Evolutionary conservation across 2,329 filamentous ascomycete species (phyloP).

Genomic region (Pseudocercospora eumusae): DNA sequence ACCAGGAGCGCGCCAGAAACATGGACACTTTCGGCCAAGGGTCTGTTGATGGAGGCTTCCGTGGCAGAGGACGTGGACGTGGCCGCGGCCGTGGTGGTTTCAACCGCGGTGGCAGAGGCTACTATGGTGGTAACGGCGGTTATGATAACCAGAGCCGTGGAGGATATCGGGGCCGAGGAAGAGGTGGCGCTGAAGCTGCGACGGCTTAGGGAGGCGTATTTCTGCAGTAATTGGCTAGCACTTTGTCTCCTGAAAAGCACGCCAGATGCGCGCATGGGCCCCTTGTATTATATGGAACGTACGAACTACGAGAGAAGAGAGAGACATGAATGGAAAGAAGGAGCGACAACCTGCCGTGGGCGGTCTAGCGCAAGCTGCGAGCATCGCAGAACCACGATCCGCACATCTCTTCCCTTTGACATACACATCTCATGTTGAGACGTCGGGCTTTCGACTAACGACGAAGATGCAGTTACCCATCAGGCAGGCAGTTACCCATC

Average conservation of each 20-base stretch:
- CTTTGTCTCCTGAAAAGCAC: constrained; percentile 1
- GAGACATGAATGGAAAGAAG: constrained; percentile 5
- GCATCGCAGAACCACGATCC: not conserved
- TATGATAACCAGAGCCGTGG: constrained; percentile 20
- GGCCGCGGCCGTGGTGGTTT: constrained; percentile 62
- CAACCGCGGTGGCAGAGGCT: constrained; percentile 20
- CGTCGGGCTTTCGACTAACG: not conserved
- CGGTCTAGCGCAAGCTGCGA: constrained; percentile 10
- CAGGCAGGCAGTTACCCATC: too few species aligned
- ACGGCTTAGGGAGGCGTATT: constrained; percentile 18
- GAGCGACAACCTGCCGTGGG: not conserved
- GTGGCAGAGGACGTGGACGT: constrained; percentile 75
- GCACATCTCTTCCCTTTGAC: too few species aligned
- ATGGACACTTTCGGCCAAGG: constrained; percentile 98
- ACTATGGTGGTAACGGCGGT: constrained; percentile 23
- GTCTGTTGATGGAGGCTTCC: constrained; percentile 77
- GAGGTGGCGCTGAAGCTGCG: constrained; percentile 26
- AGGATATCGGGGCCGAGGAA: constrained; percentile 24
- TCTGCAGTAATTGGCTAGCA: constrained; percentile 14
- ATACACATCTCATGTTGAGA: too few species aligned
- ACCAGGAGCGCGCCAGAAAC: constrained; percentile 91
- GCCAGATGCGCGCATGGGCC: constrained; percentile 6
- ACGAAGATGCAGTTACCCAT: too few species aligned
- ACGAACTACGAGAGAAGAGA: constrained; percentile 10
- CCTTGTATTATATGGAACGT: constrained; percentile 8